Evolutionary conservation across 495 filamentous ascomycete species (phyloP).

Genomic region (Tetracladium setigerum): DNA sequence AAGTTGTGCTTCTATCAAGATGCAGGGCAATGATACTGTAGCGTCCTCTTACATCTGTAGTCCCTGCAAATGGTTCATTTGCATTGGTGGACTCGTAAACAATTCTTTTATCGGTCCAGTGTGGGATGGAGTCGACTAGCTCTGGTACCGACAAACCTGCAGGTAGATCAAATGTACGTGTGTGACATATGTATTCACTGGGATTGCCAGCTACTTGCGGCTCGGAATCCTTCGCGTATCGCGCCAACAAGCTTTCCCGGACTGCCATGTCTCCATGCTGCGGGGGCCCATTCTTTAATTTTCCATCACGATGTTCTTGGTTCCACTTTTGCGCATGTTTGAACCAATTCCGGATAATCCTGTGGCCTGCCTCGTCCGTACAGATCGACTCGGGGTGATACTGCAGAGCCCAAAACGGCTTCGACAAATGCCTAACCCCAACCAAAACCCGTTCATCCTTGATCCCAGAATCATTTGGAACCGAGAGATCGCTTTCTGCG

Average conservation of each 20-base stretch:
- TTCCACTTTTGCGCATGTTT: slow-evolving; percentile 48
- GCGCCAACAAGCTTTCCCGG: slow-evolving; percentile 12
- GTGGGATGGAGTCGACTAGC: slow-evolving; percentile 14
- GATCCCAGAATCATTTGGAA: slow-evolving; percentile 12
- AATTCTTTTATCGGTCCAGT: slow-evolving; percentile 8
- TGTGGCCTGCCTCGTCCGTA: slow-evolving; percentile 58
- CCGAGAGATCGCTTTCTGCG: slow-evolving; percentile 38
- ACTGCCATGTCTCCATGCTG: slow-evolving; percentile 7
- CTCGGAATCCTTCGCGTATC: slow-evolving; percentile 12
- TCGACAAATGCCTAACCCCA: slow-evolving; percentile 58
- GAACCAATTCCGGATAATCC: slow-evolving; percentile 76
- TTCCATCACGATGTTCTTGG: slow-evolving; percentile 7
- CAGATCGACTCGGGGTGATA: slow-evolving; percentile 95
- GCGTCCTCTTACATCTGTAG: slow-evolving; percentile 41
- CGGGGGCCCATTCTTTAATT: background rate
- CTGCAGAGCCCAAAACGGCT: slow-evolving; percentile 87
- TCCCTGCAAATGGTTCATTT: slow-evolving; percentile 1
- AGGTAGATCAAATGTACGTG: slow-evolving; percentile 2
- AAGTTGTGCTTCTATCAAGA: slow-evolving; percentile 37
- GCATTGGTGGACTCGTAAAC: slow-evolving; percentile 22
- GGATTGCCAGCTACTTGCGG: background rate
- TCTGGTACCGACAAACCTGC: slow-evolving; percentile 7
- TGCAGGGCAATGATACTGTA: slow-evolving; percentile 63
- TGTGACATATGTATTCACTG: slow-evolving; percentile 3
- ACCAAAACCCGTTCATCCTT: slow-evolving; percentile 59